Percentiles rank a stretch among this genome's conserved stretches.
Conservation (phyloP, 73 alveolate genomes). For the Paramecium sonneborni region DNA sequence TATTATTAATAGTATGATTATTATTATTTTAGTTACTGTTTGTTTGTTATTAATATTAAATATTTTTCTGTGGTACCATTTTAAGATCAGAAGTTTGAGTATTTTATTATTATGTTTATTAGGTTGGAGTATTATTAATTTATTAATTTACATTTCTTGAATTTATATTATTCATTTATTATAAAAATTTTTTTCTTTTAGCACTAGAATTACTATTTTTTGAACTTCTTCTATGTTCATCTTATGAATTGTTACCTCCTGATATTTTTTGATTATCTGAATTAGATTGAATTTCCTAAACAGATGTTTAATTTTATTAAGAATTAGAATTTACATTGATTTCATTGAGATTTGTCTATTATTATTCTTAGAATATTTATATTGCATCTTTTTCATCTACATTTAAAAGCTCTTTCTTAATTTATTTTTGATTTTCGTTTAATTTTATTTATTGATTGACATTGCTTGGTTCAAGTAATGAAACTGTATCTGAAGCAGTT, state of each 20-base stretch:
- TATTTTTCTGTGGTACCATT: not conserved
- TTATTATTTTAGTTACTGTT: not conserved
- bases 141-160: not conserved
- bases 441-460: not conserved
- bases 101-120: not conserved
- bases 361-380: not conserved
- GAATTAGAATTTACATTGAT: not conserved
- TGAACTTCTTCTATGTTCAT: slow-evolving; percentile 28
- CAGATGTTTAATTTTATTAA: not conserved
- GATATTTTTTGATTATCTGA: not conserved
- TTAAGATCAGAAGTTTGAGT: not conserved
- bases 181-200: not conserved
- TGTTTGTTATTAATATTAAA: not conserved
- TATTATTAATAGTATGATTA: not conserved
- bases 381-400: not conserved
- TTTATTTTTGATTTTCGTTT: not conserved
- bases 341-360: not conserved
- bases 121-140: not conserved
- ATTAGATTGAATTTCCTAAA: not conserved
- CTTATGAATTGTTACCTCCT: not conserved
- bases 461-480: slow-evolving; percentile 5
- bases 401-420: not conserved
- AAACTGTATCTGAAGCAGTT: not conserved
- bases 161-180: not conserved
- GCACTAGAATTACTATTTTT: slow-evolving; percentile 29